phyloP scores from a whole-genome alignment of 768 basidiomycete genomes.

The Leccinum subtestaceum region DNA sequence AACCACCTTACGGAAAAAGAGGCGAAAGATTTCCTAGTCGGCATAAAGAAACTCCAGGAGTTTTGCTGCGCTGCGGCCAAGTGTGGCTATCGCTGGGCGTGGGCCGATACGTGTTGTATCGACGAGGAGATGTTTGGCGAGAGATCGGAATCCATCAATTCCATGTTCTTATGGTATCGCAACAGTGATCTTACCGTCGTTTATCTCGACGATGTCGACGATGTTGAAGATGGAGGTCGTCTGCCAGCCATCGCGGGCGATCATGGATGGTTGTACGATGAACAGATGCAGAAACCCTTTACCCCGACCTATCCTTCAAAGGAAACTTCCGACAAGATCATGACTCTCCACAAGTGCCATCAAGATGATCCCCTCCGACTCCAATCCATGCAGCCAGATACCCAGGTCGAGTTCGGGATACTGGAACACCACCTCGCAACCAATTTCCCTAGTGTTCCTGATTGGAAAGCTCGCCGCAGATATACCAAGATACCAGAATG shows the following conservation, averaged over 20 bases:
- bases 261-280: constrained; percentile 17
- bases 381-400: constrained; percentile 13
- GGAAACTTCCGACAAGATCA: background rate
- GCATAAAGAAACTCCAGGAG: constrained; percentile 27
- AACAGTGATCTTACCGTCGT: constrained; percentile 28
- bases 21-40: background rate
- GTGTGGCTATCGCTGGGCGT: constrained; percentile 32
- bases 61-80: constrained; percentile 29
- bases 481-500: constrained; percentile 15
- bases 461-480: background rate
- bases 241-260: background rate
- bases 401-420: constrained; percentile 20
- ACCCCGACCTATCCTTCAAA: background rate
- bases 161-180: constrained; percentile 30
- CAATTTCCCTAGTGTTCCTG: constrained; percentile 1
- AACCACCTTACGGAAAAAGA: background rate
- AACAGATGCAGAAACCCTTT: constrained; percentile 18
- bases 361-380: background rate
- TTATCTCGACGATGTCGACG: constrained; percentile 28
- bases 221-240: constrained; percentile 16
- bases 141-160: constrained; percentile 29
- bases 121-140: constrained; percentile 24
- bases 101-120: constrained; percentile 31
- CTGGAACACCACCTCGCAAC: constrained; percentile 11
- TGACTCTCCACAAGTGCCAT: constrained; percentile 13